Percentiles rank a stretch among this genome's conserved stretches.
Conservation (phyloP, 2,329 filamentous ascomycete species). For the Exophiala xenobiotica region DNA sequence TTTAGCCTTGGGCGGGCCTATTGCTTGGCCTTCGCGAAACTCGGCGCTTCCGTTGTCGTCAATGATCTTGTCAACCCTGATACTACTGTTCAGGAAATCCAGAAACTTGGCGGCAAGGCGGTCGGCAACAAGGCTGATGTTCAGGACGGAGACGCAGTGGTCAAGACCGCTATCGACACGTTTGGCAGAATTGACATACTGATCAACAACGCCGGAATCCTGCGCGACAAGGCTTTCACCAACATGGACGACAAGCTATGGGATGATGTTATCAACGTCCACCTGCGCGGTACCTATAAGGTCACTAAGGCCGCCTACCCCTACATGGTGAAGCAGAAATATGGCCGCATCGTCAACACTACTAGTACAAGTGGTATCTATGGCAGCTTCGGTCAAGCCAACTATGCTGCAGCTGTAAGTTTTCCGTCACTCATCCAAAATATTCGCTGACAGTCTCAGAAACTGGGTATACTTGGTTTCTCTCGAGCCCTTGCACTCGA, state of each 20-base stretch:
- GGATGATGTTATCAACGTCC: constrained; percentile 88
- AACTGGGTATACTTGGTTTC: constrained; percentile 91
- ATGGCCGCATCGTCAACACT: constrained; percentile 94
- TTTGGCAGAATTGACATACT: constrained; percentile 93
- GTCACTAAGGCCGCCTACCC: constrained; percentile 97
- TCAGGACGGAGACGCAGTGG: constrained; percentile 84
- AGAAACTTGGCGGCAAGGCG: constrained; percentile 82
- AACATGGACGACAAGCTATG: constrained; percentile 97
- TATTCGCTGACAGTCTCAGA: no score
- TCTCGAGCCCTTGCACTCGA: constrained; percentile 90
- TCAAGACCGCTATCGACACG: constrained; percentile 89
- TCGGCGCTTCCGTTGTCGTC: constrained; percentile 82
- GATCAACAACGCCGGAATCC: constrained; percentile 97
- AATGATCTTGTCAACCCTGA: constrained; percentile 96
- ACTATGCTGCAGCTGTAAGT: constrained; percentile 86
- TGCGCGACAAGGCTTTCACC: constrained; percentile 94
- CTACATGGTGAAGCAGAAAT: constrained; percentile 97
- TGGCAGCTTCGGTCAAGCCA: constrained; percentile 97
- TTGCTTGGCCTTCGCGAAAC: constrained; percentile 79
- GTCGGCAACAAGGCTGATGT: constrained; percentile 91
- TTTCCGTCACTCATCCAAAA: no score
- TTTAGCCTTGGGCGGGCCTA: constrained; percentile 83
- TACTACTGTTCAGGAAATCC: constrained; percentile 86
- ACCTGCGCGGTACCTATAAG: constrained; percentile 93
- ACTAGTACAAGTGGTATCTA: constrained; percentile 97